phyloP scores from a whole-genome alignment of 352 stramenopile genomes.

The Globisporangium heterothallicum region DNA sequence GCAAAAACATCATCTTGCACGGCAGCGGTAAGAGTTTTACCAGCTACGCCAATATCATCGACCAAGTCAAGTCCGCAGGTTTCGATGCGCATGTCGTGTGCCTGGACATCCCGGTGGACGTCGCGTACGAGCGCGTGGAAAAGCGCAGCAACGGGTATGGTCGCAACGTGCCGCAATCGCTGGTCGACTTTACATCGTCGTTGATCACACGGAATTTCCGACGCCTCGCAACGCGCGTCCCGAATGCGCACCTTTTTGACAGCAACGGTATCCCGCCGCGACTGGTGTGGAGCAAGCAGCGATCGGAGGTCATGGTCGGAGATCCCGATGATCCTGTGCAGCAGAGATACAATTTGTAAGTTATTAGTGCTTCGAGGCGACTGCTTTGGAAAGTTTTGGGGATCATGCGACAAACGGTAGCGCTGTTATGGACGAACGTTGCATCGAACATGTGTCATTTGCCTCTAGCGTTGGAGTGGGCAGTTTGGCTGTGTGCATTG shows the following conservation, averaged over 20 bases:
- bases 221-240: conserved; percentile 46
- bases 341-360: conserved; percentile 55
- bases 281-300: conserved; percentile 77
- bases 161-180: conserved; percentile 50
- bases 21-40: conserved; percentile 69
- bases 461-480: no score
- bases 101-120: conserved; percentile 56
- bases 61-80: conserved; percentile 56
- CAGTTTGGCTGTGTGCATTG: no score
- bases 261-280: conserved; percentile 50
- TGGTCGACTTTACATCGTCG: conserved; percentile 62
- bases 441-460: background rate
- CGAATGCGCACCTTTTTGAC: conserved; percentile 72
- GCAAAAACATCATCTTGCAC: conserved; percentile 79
- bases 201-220: conserved; percentile 68
- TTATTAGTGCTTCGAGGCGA: background rate
- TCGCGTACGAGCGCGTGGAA: conserved; percentile 64
- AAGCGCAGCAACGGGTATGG: conserved; percentile 63
- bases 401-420: no score
- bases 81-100: conserved; percentile 79
- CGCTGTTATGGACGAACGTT: no score
- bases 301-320: conserved; percentile 31
- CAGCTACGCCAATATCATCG: conserved; percentile 55
- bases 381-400: background rate
- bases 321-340: conserved; percentile 53